Evolutionary conservation across 805 yeast species (phyloP), one percentile per base, ranked within the genome.

Genomic region (Kuraishia ogatae): DNA sequence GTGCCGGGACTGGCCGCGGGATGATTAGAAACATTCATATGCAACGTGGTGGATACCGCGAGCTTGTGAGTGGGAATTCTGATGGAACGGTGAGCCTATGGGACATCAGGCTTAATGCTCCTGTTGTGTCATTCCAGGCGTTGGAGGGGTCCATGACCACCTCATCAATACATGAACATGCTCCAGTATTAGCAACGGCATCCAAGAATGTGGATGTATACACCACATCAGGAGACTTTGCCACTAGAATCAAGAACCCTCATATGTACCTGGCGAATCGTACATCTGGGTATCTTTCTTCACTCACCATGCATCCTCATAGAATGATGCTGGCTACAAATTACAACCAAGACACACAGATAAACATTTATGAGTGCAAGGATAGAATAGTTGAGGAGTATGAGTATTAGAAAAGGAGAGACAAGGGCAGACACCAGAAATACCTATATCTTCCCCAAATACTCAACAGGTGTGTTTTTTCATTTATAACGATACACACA

Each of bases 21-120:
- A 78, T 89, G 62, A 82, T 93, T 49, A 75, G 84, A 50, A 89
- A 87, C 61, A 84, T 92, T 10, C 96, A 89, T 64, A 87, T 94
- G 96, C 99, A 94, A 73, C 78, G 99, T 62, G 99, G 99, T 46
- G 99, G 99, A 0, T 82, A 83, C 62, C 77, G 99, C 55, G 99
- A 94, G 66, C 76, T 94, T 50, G 86, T 87, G 2, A 84, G 93
- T 59, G 98, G 96, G 0, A 78, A 87, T 8, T 72, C 87, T 0
- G 94, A 89, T 64, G 97, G 99, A 1, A 74, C 77, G 50, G 87
- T 94, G 2, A 87, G 85, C 55, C 67, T 94, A 24, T 94, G 98
- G 98, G 99, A 94, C 70, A 85, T 94, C 29, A 76, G 99, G 57
- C 66, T 75, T 43, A 79, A 81, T 54, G 82, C 82, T 10, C 93